These are phyloP conservation scores for Calvatia gigantea DNA, from an alignment of 768 basidiomycete genomes.

Conservation along the genomic window DNA sequence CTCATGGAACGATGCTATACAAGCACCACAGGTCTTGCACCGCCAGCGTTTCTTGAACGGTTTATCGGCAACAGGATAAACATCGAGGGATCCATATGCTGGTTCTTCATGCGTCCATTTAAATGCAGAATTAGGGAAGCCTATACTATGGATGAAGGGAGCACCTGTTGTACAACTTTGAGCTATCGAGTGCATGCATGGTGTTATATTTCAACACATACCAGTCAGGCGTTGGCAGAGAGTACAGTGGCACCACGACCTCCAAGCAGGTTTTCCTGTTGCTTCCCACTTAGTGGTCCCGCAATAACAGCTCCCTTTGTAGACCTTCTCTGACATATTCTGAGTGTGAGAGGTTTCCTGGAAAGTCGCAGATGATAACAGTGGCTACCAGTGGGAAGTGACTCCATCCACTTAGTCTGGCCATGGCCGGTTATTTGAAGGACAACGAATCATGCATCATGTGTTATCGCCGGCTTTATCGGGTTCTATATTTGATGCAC, in stretches of 20 bases:
- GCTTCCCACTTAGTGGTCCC: conserved; percentile 46
- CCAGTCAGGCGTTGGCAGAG: conserved; percentile 62
- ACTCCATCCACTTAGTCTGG: no score
- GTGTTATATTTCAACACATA: conserved; percentile 18
- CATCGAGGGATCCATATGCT: conserved; percentile 34
- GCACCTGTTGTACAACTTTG: conserved; percentile 37
- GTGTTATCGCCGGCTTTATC: no score
- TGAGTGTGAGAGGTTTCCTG: not conserved
- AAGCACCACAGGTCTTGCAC: conserved; percentile 58
- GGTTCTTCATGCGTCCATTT: conserved; percentile 47
- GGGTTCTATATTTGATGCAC: no score
- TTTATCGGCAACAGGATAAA: conserved; percentile 44
- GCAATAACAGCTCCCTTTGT: conserved; percentile 59
- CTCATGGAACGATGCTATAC: conserved; percentile 50
- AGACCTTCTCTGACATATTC: conserved; percentile 16
- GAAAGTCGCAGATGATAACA: no score
- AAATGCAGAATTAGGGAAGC: conserved; percentile 49
- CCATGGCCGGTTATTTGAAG: no score
- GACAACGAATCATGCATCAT: no score
- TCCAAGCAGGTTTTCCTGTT: conserved; percentile 43
- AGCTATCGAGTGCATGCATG: not conserved
- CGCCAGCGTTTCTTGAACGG: conserved; percentile 60
- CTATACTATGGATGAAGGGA: conserved; percentile 61
- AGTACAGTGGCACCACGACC: conserved; percentile 70
- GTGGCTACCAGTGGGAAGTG: no score